A percentile compares a stretch with the other conserved stretches of the same genome.
Conservation (phyloP, 192 early-diverging fungal species). For the Coemansia sp. region DNA sequence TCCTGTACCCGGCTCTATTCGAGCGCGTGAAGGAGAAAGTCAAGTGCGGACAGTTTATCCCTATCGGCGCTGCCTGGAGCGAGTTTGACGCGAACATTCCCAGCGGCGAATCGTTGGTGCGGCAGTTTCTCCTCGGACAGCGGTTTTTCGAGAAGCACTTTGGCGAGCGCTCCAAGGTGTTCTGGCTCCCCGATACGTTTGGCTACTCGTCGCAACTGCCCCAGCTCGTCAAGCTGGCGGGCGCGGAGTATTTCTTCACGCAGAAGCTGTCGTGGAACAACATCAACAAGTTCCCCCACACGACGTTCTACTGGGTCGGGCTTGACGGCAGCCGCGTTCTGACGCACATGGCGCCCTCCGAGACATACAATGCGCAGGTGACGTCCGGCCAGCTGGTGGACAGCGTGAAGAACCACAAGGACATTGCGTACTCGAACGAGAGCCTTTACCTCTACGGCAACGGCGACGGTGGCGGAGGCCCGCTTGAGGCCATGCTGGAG, state of each 20-base stretch:
- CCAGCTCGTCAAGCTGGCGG: slow-evolving; percentile 81
- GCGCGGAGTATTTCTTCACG: slow-evolving; percentile 94
- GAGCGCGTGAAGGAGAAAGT: slow-evolving; percentile 69
- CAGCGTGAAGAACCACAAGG: slow-evolving; percentile 85
- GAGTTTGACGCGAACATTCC: slow-evolving; percentile 99
- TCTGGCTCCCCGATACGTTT: slow-evolving; percentile 96
- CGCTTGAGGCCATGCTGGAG: slow-evolving; percentile 80
- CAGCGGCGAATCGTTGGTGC: slow-evolving; percentile 88
- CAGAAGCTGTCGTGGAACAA: slow-evolving; percentile 99
- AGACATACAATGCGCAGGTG: slow-evolving; percentile 78
- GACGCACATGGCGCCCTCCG: slow-evolving; percentile 88
- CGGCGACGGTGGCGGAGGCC: slow-evolving; percentile 97
- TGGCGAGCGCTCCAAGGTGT: slow-evolving; percentile 68
- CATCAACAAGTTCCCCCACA: slow-evolving; percentile 98
- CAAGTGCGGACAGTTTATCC: slow-evolving; percentile 79
- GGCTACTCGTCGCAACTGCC: slow-evolving; percentile 92
- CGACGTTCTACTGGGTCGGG: slow-evolving; percentile 94
- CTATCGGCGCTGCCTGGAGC: slow-evolving; percentile 95
- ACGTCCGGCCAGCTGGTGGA: slow-evolving; percentile 57
- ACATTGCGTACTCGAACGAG: slow-evolving; percentile 81
- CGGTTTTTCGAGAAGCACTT: slow-evolving; percentile 83
- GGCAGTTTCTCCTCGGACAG: slow-evolving; percentile 95
- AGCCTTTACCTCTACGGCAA: slow-evolving; percentile 91
- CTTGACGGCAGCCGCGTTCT: slow-evolving; percentile 82
- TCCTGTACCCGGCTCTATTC: slow-evolving; percentile 83